Conservation (phyloP, 2,329 filamentous ascomycete species). For the Penicillium expansum region DNA sequence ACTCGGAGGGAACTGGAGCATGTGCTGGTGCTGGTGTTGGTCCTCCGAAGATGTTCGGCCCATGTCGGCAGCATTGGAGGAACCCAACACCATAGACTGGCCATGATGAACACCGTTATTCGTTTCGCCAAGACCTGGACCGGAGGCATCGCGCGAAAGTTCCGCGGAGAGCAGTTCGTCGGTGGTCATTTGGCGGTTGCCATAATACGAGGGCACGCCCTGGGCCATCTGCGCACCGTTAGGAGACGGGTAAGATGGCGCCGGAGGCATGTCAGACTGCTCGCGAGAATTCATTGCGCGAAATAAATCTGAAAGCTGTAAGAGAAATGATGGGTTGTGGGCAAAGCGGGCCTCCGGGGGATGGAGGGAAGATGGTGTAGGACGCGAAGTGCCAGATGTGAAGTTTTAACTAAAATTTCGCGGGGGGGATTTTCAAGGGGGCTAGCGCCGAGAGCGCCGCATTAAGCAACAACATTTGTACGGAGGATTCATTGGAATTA, state of each 20-base stretch:
- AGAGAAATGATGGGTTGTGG: constrained; percentile 22
- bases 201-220: constrained; percentile 44
- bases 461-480: constrained; percentile 34
- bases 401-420: constrained; percentile 39
- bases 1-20: constrained; percentile 44
- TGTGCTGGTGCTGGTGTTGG: constrained; percentile 41
- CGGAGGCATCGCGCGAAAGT: constrained; percentile 47
- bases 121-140: constrained; percentile 43
- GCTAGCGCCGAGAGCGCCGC: constrained; percentile 36
- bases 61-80: constrained; percentile 39
- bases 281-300: constrained; percentile 42
- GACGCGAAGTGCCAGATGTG: constrained; percentile 32
- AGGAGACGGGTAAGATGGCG: constrained; percentile 45
- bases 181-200: constrained; percentile 44
- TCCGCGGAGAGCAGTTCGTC: constrained; percentile 51
- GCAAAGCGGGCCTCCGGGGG: constrained; percentile 36
- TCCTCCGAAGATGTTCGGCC: constrained; percentile 39
- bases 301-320: constrained; percentile 11
- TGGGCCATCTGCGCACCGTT: constrained; percentile 46
- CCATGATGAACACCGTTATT: constrained; percentile 42
- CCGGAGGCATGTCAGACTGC: constrained; percentile 44
- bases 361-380: constrained; percentile 22
- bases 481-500: constrained; percentile 5
- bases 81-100: constrained; percentile 41
- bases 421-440: constrained; percentile 35